Evolutionary conservation across 2,329 filamentous ascomycete genomes (phyloP).

Genomic region (Biscogniauxia mediterranea): DNA sequence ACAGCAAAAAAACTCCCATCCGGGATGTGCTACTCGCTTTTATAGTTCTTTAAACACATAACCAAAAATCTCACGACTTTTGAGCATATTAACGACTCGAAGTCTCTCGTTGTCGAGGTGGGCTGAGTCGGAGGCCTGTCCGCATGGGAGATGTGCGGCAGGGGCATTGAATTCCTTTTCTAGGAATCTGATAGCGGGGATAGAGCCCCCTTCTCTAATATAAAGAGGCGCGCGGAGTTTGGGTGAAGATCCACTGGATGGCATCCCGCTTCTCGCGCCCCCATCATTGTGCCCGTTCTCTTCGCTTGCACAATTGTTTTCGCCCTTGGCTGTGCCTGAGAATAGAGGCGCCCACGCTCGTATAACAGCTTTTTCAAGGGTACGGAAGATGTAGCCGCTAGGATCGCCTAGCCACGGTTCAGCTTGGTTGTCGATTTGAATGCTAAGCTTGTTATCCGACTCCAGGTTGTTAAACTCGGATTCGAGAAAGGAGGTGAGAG

Average conservation of each 20-base stretch:
- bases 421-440: conserved; percentile 88
- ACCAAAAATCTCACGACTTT: conserved; percentile 88
- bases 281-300: conserved; percentile 18
- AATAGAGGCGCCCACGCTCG: conserved; percentile 72
- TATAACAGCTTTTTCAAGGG: conserved; percentile 80
- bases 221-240: conserved; percentile 70
- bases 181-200: conserved; percentile 88
- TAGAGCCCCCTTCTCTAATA: conserved; percentile 92
- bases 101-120: conserved; percentile 96
- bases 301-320: conserved; percentile 3
- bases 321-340: conserved; percentile 12
- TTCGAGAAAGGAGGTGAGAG: conserved; percentile 65
- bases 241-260: conserved; percentile 21
- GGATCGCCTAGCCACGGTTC: conserved; percentile 96
- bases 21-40: neutral
- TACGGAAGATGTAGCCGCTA: conserved; percentile 85
- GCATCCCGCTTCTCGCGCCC: neutral
- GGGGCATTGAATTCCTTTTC: conserved; percentile 93
- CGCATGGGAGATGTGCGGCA: conserved; percentile 89
- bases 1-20: neutral
- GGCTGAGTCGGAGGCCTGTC: conserved; percentile 89
- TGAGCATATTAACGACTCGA: conserved; percentile 80
- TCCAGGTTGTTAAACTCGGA: conserved; percentile 71
- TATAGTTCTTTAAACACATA: conserved; percentile 73
- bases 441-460: conserved; percentile 75